Conservation (phyloP, 208 protist genomes). For the Acanthamoeba healyi region DNA sequence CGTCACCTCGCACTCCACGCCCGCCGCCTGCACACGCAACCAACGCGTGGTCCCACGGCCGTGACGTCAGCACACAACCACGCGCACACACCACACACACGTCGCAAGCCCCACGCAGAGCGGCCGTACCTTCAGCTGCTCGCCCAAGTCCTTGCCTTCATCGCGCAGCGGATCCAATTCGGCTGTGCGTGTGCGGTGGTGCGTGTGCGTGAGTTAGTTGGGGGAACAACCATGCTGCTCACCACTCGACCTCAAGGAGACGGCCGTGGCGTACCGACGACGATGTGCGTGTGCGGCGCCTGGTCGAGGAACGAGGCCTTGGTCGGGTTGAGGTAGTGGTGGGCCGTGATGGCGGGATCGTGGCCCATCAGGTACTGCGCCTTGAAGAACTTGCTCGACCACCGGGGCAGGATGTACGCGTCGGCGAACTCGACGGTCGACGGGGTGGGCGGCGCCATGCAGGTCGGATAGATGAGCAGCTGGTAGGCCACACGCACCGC, state of each 20-base stretch:
- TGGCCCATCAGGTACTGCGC: constrained; percentile 3
- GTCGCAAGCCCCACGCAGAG: background rate
- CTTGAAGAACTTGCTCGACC: constrained; percentile 56
- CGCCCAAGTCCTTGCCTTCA: constrained; percentile 21
- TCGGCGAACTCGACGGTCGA: background rate
- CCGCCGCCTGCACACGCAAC: background rate
- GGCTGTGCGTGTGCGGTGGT: background rate
- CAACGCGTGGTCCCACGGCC: background rate
- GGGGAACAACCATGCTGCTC: too few relatives aligned
- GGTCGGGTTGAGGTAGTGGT: constrained; percentile 49
- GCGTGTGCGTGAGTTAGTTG: background rate
- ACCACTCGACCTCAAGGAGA: too few relatives aligned
- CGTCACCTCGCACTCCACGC: constrained; percentile 5
- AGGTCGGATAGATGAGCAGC: constrained; percentile 61
- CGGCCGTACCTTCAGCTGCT: background rate
- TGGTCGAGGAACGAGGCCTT: constrained; percentile 51
- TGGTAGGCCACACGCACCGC: constrained; percentile 33
- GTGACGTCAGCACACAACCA: background rate
- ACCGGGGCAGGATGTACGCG: constrained; percentile 18
- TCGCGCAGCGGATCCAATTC: constrained; percentile 52
- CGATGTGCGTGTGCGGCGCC: constrained; percentile 18
- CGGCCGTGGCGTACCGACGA: background rate
- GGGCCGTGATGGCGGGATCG: background rate
- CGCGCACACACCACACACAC: background rate
- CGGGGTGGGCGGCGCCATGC: background rate